phyloP scores from a whole-genome alignment of 345 rosid species.

The Brassica incana region DNA sequence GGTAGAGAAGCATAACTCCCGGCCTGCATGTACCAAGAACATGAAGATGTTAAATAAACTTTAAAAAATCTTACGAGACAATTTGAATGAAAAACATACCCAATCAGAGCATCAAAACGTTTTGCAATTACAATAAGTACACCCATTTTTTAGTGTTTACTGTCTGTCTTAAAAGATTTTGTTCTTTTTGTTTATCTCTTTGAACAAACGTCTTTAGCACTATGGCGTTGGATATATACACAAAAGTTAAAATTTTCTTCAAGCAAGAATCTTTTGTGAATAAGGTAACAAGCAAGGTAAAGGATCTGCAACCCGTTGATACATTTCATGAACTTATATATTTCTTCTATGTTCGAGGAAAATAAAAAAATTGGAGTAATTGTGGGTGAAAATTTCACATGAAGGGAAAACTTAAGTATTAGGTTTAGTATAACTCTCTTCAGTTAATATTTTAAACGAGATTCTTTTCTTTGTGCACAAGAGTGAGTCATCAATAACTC shows the following conservation, averaged over 20 bases:
- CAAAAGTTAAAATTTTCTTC: slow-evolving; percentile 10
- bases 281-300: slow-evolving; percentile 31
- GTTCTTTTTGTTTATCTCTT: slow-evolving; percentile 17
- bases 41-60: neutral
- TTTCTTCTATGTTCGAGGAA: neutral
- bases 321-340: slow-evolving; percentile 16
- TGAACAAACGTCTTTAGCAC: slow-evolving; percentile 44
- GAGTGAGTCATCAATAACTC: slow-evolving; percentile 24
- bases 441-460: slow-evolving; percentile 6
- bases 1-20: slow-evolving; percentile 86
- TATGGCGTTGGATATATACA: slow-evolving; percentile 29
- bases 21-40: slow-evolving; percentile 52
- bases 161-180: slow-evolving; percentile 1
- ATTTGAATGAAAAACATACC: slow-evolving; percentile 42
- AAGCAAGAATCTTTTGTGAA: slow-evolving; percentile 35
- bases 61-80: neutral
- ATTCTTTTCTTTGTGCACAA: slow-evolving; percentile 32
- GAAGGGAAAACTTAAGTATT: slow-evolving; percentile 29
- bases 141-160: slow-evolving; percentile 47
- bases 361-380: neutral
- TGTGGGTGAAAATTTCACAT: neutral
- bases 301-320: slow-evolving; percentile 31
- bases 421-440: slow-evolving; percentile 25
- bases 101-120: slow-evolving; percentile 63
- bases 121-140: slow-evolving; percentile 54